Evolutionary conservation across 2,329 filamentous ascomycete species (phyloP).

Genomic region (Biscogniauxia mediterranea): DNA sequence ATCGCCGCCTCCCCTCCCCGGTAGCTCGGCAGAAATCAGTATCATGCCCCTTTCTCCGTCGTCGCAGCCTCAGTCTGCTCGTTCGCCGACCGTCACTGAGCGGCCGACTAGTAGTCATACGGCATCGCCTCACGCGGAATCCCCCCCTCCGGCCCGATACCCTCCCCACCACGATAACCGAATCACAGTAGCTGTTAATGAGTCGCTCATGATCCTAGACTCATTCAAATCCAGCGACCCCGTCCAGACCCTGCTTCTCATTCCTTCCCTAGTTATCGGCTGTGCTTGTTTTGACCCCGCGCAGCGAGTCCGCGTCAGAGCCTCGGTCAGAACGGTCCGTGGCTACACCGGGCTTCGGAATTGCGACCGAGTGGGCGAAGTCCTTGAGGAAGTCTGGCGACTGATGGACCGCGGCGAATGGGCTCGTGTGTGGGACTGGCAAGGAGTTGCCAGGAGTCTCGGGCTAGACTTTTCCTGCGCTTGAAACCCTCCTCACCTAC

Average conservation of each 20-base stretch:
- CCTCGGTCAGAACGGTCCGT: constrained; percentile 49
- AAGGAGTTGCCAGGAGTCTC: constrained; percentile 51
- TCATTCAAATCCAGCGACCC: constrained; percentile 57
- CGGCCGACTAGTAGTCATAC: constrained; percentile 17
- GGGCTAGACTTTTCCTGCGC: constrained; percentile 56
- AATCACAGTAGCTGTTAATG: constrained; percentile 54
- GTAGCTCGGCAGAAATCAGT: constrained; percentile 10
- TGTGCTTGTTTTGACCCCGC: constrained; percentile 54
- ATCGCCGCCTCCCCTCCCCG: constrained; percentile 17
- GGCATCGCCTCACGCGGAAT: constrained; percentile 14
- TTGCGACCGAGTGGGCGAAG: constrained; percentile 50
- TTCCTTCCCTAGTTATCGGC: constrained; percentile 60
- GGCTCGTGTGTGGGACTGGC: constrained; percentile 63
- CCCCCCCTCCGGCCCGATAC: constrained; percentile 37
- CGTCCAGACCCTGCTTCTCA: constrained; percentile 57
- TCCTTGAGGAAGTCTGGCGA: constrained; percentile 59
- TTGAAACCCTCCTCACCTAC: constrained; percentile 12
- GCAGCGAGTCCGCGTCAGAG: constrained; percentile 53
- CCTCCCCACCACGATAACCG: constrained; percentile 49
- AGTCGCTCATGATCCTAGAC: constrained; percentile 54
- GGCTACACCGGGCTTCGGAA: constrained; percentile 61
- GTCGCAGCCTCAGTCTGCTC: constrained; percentile 20
- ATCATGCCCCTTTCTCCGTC: constrained; percentile 24
- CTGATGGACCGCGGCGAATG: constrained; percentile 59
- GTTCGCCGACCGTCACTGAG: constrained; percentile 19